Conservation (phyloP, 2,329 filamentous ascomycete species). For the Coniella lustricola region DNA sequence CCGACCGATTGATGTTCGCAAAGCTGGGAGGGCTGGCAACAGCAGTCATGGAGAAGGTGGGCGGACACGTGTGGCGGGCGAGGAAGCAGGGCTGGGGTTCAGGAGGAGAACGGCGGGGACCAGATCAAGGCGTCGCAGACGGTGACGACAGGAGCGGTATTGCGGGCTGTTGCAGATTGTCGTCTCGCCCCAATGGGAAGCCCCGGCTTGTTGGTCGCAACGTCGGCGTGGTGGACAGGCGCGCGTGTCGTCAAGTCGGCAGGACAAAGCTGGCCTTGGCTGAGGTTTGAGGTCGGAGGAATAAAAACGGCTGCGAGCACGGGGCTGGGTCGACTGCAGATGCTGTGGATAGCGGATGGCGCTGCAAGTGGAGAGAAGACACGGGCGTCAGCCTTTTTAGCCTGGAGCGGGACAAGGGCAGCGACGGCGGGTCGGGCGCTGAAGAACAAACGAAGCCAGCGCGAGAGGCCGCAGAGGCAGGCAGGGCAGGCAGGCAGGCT, state of each 20-base stretch:
- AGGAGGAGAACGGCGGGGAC: slow-evolving; percentile 14
- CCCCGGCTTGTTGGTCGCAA: slow-evolving; percentile 20
- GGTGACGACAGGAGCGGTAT: slow-evolving; percentile 1
- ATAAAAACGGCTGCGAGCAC: slow-evolving; percentile 5
- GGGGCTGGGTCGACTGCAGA: neutral
- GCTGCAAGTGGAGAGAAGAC: slow-evolving; percentile 15
- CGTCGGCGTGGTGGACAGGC: slow-evolving; percentile 3
- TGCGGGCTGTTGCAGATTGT: slow-evolving; percentile 9
- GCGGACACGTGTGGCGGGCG: slow-evolving; percentile 12
- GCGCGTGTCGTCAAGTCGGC: slow-evolving; percentile 5
- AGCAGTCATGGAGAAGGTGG: slow-evolving; percentile 53
- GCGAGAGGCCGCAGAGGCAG: neutral
- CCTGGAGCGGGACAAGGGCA: slow-evolving; percentile 1
- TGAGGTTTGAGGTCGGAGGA: slow-evolving; percentile 4
- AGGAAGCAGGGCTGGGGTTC: slow-evolving; percentile 11
- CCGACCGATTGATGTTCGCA: slow-evolving; percentile 55
- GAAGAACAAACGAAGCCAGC: neutral
- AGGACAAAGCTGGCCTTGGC: neutral
- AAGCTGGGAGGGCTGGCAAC: slow-evolving; percentile 60
- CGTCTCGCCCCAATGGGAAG: slow-evolving; percentile 17
- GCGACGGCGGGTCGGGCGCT: slow-evolving; percentile 2
- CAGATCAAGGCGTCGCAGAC: slow-evolving; percentile 18
- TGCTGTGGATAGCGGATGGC: slow-evolving; percentile 9
- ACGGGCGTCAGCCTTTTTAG: slow-evolving; percentile 7
- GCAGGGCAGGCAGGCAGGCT: no score